These are phyloP conservation scores for Singerocomus inundabilis DNA, from an alignment of 1,284 basidiomycete genomes.

Conservation along the genomic window DNA sequence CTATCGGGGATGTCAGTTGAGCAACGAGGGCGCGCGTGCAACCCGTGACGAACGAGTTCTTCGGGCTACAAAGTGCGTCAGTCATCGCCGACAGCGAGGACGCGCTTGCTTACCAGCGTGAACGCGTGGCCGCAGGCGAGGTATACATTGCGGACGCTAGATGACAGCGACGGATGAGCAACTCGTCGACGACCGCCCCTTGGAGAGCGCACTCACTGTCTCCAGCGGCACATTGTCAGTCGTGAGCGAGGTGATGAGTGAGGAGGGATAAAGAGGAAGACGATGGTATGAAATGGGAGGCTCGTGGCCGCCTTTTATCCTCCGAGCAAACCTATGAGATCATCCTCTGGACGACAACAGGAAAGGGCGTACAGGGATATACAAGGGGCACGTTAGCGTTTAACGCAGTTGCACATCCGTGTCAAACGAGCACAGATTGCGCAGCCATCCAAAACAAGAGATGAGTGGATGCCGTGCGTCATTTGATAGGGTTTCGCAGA, in stretches of 20 bases:
- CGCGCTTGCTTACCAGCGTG: constrained; percentile 35
- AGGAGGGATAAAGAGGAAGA: constrained; percentile 2
- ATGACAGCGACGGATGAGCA: constrained; percentile 7
- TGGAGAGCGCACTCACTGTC: constrained; percentile 33
- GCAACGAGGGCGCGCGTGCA: constrained; percentile 10
- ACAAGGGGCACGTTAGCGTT: constrained; percentile 25
- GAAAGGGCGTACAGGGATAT: constrained; percentile 20
- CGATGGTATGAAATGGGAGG: constrained; percentile 13
- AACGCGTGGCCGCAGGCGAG: constrained; percentile 38
- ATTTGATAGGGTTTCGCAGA: constrained; percentile 38
- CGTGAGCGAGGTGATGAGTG: constrained; percentile 3
- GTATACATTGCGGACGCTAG: constrained; percentile 44
- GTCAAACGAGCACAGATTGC: constrained; percentile 32
- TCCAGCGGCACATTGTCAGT: constrained; percentile 37
- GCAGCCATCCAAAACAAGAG: constrained; percentile 28
- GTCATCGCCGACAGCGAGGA: not conserved
- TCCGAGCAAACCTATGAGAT: constrained; percentile 29
- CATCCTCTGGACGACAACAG: constrained; percentile 17
- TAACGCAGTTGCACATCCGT: constrained; percentile 21
- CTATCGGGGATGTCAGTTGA: constrained; percentile 27
- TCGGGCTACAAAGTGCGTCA: constrained; percentile 29
- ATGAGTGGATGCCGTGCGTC: constrained; percentile 32
- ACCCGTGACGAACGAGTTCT: constrained; percentile 24
- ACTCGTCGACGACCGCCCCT: constrained; percentile 2
- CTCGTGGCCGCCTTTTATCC: constrained; percentile 28